phyloP scores from a whole-genome alignment of 1,284 basidiomycete species.

The Trichosporon sp. region DNA sequence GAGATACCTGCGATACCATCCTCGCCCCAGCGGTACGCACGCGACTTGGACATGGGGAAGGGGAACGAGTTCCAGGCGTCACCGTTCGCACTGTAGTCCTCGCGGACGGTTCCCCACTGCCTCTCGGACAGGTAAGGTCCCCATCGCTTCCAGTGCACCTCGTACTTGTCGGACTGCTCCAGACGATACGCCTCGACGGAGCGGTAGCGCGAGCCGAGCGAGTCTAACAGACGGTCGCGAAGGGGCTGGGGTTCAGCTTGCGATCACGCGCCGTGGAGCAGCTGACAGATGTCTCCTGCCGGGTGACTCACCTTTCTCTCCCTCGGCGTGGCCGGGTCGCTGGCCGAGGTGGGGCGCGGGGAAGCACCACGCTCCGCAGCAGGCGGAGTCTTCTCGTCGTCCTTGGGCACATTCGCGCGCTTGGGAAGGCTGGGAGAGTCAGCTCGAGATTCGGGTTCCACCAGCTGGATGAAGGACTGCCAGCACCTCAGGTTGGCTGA shows the following conservation, averaged over 20 bases:
- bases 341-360: conserved; percentile 26
- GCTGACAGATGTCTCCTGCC: conserved; percentile 17
- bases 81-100: conserved; percentile 94
- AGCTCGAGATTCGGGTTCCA: background rate
- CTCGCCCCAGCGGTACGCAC: conserved; percentile 97
- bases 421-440: conserved; percentile 25
- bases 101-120: conserved; percentile 98
- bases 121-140: conserved; percentile 95
- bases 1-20: conserved; percentile 95
- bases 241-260: conserved; percentile 38
- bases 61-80: conserved; percentile 98
- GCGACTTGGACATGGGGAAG: conserved; percentile 89
- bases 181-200: conserved; percentile 60
- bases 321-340: conserved; percentile 50
- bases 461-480: no score
- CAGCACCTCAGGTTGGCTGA: no score
- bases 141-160: conserved; percentile 95
- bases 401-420: background rate
- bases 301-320: conserved; percentile 26
- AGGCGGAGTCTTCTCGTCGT: conserved; percentile 17
- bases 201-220: conserved; percentile 52
- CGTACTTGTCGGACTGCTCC: conserved; percentile 67
- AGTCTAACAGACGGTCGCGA: conserved; percentile 48
- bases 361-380: conserved; percentile 10
- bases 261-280: no score